Evolutionary conservation across 305 asterid species (phyloP), one percentile per base, ranked within the genome.

Genomic region (Withania somnifera): DNA sequence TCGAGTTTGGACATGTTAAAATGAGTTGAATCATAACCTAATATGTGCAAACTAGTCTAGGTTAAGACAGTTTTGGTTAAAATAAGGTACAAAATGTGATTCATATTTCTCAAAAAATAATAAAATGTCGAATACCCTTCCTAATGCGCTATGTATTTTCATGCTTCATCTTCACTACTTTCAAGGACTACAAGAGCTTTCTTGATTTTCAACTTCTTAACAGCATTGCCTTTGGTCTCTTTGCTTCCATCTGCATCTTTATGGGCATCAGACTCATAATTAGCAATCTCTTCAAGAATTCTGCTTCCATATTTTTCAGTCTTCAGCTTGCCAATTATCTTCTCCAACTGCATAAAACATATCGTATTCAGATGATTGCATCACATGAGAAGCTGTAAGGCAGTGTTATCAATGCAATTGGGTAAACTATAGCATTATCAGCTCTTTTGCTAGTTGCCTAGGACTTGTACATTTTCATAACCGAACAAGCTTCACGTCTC

Each of bases 241-340:
- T 80, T 81, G 56, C 66, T 84, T 17, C 64, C 86, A n/a, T 81
- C 90, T 26, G 88, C 84, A 57, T 79, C 91, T 11, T 69, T 17
- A 81, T 83, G 82, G 83, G 82, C 50, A n/a, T 69, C 84, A 58
- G 91, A 79, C 77, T 85, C 92, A 13, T 86, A 89, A 19, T 73
- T 66, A 57, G 68, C 85, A 60, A 94, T 91, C 81, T 86, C 95
- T 34, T 92, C 88, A 5, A 95, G 91, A 85, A 95, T 92, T 89
- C 87, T 89, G 34, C 67, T 17, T 36, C 98, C 98, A 45, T 95
- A 95, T 87, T 91, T 94, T 76, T 89, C 91, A 5, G 97, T 87
- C 86, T 95, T 95, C 92, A 95, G 63, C 89, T 95, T 95, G 61
- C 99, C 99, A 13, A 95, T 89, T 14, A 91, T 87, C 88, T 85